Evolutionary conservation across 192 early-diverging fungal species (phyloP).

Genomic region (Pilaira anomala): DNA sequence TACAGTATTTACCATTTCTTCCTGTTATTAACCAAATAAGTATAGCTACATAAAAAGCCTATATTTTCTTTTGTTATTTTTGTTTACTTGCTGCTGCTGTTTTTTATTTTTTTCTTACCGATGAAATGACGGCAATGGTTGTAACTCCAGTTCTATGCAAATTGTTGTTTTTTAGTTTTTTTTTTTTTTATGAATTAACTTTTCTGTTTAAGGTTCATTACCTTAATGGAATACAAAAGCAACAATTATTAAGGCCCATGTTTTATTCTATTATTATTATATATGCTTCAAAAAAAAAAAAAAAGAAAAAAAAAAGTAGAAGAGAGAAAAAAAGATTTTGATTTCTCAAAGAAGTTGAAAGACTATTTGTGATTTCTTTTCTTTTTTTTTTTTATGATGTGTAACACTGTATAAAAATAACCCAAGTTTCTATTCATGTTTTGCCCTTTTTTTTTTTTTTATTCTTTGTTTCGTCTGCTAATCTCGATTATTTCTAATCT

Average conservation of each 20-base stretch:
- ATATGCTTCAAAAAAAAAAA: too few species aligned
- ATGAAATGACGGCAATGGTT: slow-evolving; percentile 1
- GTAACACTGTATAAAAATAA: too few species aligned
- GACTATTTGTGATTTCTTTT: too few species aligned
- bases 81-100: not conserved
- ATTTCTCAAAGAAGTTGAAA: too few species aligned
- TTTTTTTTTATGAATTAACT: not conserved
- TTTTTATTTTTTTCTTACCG: not conserved
- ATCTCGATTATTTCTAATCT: too few species aligned
- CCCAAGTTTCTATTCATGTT: too few species aligned
- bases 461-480: too few species aligned
- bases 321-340: too few species aligned
- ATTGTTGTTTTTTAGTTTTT: not conserved
- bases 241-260: slow-evolving; percentile 7
- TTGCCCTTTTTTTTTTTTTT: too few species aligned
- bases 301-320: too few species aligned
- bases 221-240: slow-evolving; percentile 15
- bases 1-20: not conserved
- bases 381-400: too few species aligned
- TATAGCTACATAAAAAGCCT: not conserved
- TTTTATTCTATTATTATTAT: not conserved
- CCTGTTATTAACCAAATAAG: slow-evolving; percentile 3
- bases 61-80: not conserved
- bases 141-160: slow-evolving; percentile 9
- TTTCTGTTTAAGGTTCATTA: not conserved